Evolutionary conservation across 2,329 filamentous ascomycete species (phyloP).

Genomic region (Colletotrichum brevisporum): DNA sequence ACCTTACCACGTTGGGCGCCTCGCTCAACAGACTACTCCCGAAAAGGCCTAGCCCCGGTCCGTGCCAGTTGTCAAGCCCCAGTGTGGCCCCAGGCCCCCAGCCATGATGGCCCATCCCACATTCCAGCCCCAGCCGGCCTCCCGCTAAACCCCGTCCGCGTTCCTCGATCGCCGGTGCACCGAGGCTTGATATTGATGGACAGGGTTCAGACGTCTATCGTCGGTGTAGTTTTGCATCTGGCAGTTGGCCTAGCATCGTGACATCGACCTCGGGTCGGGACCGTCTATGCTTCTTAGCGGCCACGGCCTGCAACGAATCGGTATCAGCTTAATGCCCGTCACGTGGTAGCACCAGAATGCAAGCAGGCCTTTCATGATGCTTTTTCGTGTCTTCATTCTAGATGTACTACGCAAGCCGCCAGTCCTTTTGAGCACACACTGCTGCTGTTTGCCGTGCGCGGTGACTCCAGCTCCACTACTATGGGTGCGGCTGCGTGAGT

Average conservation of each 20-base stretch:
- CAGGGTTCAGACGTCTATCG: slow-evolving; percentile 13
- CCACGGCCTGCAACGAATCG: no score
- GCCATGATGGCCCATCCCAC: neutral
- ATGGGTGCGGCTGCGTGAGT: slow-evolving; percentile 24
- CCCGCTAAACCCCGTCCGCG: slow-evolving; percentile 13
- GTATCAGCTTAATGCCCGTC: neutral
- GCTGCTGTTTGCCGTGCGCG: slow-evolving; percentile 18
- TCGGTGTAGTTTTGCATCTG: neutral
- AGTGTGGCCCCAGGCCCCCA: neutral
- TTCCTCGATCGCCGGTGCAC: slow-evolving; percentile 12
- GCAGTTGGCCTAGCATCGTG: neutral
- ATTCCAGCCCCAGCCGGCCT: slow-evolving; percentile 5
- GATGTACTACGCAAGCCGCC: slow-evolving; percentile 37
- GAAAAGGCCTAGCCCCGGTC: neutral
- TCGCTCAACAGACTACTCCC: neutral
- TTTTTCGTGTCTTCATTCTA: slow-evolving; percentile 41
- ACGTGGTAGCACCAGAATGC: neutral
- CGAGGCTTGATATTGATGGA: slow-evolving; percentile 17
- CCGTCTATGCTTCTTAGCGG: no score
- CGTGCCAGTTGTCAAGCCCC: slow-evolving; percentile 20
- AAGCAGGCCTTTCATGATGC: slow-evolving; percentile 20
- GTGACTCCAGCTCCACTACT: slow-evolving; percentile 18
- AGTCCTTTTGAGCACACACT: slow-evolving; percentile 30
- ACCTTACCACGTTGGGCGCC: no score
- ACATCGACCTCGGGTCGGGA: neutral